Base-by-base conservation (phyloP, 805 yeast species). In the Priceomyces fermenticarens region DNA sequence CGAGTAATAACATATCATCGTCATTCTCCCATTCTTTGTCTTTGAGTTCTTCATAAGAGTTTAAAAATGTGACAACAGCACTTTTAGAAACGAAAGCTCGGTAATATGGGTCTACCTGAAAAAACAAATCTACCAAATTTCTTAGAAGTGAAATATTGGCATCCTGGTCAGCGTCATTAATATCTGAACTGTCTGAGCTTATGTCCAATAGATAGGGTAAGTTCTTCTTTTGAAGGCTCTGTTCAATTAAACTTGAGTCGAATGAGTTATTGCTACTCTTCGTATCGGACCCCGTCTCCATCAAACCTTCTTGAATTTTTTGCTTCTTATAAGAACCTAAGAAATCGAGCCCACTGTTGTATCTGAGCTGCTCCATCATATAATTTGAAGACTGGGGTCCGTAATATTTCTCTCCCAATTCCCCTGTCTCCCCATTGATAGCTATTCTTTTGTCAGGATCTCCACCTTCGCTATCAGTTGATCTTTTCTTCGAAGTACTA, bases 311-410 rank as follows among this genome's bases (percentile, higher is more conserved):
- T 12, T 32, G 15, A 10, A 13, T 27, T 13, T 15, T 27, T 15
- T 29, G 39, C 32, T 35, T 36, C 15, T 39, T 36, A 7, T 35
- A 31, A n/a, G 36, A 10, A 13, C 17, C 37, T 15, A 26, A n/a
- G n/a, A 30, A 13, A 15, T 20, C 40, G 6, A 23, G 20, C 3
- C 27, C 34, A 8, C 15, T 30, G 3, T 29, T 34, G 27, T 38
- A 36, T 38, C 53, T 54, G 35, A 67, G 58, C 2, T 65, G 53
- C 28, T 69, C 68, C 30, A 73, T 66, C 80, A 75, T 75, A 48
- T 60, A 74, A 31, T 60, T 56, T 5, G 74, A 64, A n/a, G 77
- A 72, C 43, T 67, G 74, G 1, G 81, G 80, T 0, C 80, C 80
- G 49, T 73, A 76, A 46, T 70, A 76, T 41, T 72, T 72, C 25